Percentiles rank a stretch among this genome's conserved stretches.
phyloP scores from a whole-genome alignment of 345 rosid species.

The Citrus inodora region DNA sequence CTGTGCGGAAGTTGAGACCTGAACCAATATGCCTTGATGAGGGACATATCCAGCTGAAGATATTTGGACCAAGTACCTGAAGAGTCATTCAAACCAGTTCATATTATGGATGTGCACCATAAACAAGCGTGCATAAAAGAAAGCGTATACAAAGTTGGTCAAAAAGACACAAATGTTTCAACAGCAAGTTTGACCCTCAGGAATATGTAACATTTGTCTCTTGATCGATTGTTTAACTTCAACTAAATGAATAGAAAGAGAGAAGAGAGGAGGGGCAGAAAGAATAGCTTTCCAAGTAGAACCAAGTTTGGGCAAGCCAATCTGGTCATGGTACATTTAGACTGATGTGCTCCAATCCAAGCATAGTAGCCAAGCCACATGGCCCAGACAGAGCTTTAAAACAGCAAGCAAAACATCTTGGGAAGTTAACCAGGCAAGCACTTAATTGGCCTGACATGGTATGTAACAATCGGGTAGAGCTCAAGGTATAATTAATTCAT shows the following conservation, averaged over 20 bases:
- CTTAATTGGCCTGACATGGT: background rate
- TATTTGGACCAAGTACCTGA: constrained; percentile 78
- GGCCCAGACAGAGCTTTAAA: background rate
- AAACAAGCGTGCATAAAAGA: background rate
- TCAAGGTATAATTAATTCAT: background rate
- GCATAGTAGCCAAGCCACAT: background rate
- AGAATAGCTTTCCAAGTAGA: background rate
- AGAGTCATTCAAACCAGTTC: constrained; percentile 5
- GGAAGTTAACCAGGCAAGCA: background rate
- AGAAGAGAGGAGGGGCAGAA: background rate
- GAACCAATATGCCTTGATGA: constrained; percentile 56
- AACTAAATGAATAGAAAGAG: background rate
- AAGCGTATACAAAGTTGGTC: background rate
- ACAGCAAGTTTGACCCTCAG: background rate
- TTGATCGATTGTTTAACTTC: background rate
- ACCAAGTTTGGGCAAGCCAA: background rate
- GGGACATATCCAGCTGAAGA: constrained; percentile 80
- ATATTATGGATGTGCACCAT: background rate
- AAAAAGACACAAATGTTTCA: background rate
- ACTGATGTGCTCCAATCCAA: background rate
- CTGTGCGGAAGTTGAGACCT: constrained; percentile 72
- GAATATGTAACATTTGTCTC: background rate
- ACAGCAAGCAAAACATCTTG: background rate
- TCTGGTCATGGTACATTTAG: background rate
- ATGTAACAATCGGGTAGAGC: background rate